Base-by-base conservation (phyloP, 2,329 filamentous ascomycete genomes). In the Mycogone perniciosa region DNA sequence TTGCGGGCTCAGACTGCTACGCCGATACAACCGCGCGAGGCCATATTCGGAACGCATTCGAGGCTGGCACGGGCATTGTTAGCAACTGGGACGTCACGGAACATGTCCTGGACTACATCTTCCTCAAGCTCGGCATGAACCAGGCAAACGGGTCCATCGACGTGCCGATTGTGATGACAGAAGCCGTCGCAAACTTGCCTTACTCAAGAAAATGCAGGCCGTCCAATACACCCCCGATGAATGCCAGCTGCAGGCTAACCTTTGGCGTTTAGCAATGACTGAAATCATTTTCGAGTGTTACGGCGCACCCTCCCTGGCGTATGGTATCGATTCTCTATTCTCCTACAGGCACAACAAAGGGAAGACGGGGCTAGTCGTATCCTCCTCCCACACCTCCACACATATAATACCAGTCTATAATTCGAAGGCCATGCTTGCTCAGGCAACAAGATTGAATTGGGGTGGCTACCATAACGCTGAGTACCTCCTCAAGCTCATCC, bases 11-110 rank as follows among this genome's bases (percentile, higher is more conserved):
- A 60, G 93, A 99, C 72, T 89, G 95, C 63, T 97, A 93, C 64
- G 86, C 91, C 56, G 93, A 99, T 70, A 93, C 92, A 29, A 96
- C 90, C 1, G 90, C 93, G 26, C 81, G 89, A 51, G 89, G 90
- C 8, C 93, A 97, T 66, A 85, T 95, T 53, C 86, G 92, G 65
- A 88, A 89, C 66, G 86, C 91, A 1, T 97, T 96, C 61, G 93
- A 99, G 67, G 81, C 86, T 2, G 91, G 91, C 27, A 92, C 86
- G 41, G 92, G 91, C 57, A 86, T 99, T 44, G 83, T 97, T 54
- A 91, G 89, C 67, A 97, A 97, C 66, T 99, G 95, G 90, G 93
- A 99, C 68, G 91, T 90, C 33, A 90, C 96, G 82, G 93, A 99
- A 69, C 90, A 92, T 52, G 77, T 96, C 5, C 72, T 99, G 43